Conservation (phyloP, 2,329 filamentous ascomycete genomes). For the Penicillium vulpinum region DNA sequence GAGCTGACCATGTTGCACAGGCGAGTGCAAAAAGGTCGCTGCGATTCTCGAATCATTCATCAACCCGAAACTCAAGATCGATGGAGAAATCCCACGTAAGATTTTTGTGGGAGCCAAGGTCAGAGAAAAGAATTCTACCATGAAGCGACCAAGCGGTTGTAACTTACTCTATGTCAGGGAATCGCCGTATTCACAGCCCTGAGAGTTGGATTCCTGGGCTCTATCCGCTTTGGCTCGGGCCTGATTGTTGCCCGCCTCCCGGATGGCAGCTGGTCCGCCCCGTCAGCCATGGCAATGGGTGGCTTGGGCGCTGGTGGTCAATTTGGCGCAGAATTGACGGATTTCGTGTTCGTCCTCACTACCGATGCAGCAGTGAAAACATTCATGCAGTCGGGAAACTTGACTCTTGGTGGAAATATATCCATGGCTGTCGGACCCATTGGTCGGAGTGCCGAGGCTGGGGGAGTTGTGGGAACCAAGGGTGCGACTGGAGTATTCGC, state of each 20-base stretch:
- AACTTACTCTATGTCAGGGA: slow-evolving; percentile 33
- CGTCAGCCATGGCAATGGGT: slow-evolving; percentile 51
- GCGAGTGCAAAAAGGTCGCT: slow-evolving; percentile 93
- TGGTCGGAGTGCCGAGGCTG: slow-evolving; percentile 93
- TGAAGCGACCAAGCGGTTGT: neutral
- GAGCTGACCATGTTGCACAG: slow-evolving; percentile 49
- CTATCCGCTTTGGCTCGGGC: slow-evolving; percentile 50
- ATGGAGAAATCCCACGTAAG: slow-evolving; percentile 90
- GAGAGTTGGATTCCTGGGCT: slow-evolving; percentile 51
- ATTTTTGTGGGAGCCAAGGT: slow-evolving; percentile 90
- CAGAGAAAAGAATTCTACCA: slow-evolving; percentile 20
- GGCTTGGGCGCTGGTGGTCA: slow-evolving; percentile 51
- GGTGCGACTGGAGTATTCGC: slow-evolving; percentile 88
- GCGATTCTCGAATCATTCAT: slow-evolving; percentile 94
- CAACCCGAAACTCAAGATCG: slow-evolving; percentile 90
- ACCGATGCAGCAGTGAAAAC: slow-evolving; percentile 84
- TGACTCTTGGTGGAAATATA: slow-evolving; percentile 93
- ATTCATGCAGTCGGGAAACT: slow-evolving; percentile 84
- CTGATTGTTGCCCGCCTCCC: slow-evolving; percentile 50
- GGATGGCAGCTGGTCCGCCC: slow-evolving; percentile 51
- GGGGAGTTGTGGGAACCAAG: slow-evolving; percentile 84
- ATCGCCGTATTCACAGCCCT: slow-evolving; percentile 50
- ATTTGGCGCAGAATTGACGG: slow-evolving; percentile 52
- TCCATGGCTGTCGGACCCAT: slow-evolving; percentile 93
- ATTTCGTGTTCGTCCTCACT: slow-evolving; percentile 96